phyloP scores from a whole-genome alignment of 2,329 filamentous ascomycete genomes.

The Gaeumannomyces tritici region DNA sequence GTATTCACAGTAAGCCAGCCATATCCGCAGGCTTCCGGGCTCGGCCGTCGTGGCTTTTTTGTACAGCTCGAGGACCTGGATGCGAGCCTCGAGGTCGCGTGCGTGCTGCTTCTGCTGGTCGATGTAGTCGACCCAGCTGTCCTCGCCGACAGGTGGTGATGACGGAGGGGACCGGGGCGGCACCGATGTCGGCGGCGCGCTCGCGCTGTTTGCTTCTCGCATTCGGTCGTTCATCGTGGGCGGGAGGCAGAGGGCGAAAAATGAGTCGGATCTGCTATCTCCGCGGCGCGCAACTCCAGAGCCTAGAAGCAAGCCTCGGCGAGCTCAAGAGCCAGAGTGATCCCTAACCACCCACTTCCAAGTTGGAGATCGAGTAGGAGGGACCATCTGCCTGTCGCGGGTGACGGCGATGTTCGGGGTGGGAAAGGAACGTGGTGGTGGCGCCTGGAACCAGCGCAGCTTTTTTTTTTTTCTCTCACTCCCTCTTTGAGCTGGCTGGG shows the following conservation, averaged over 20 bases:
- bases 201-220: conserved; percentile 1
- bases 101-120: conserved; percentile 58
- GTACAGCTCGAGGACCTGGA: conserved; percentile 63
- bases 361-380: background rate
- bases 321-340: background rate
- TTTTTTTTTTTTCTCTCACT: background rate
- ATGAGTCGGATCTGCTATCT: background rate
- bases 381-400: background rate
- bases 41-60: conserved; percentile 62
- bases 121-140: conserved; percentile 68
- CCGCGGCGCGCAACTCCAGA: background rate
- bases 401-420: background rate
- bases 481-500: background rate
- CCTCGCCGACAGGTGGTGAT: conserved; percentile 55
- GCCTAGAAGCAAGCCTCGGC: background rate
- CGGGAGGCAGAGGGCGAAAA: background rate
- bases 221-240: conserved; percentile 4
- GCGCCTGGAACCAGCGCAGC: background rate
- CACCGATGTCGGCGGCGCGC: conserved; percentile 1
- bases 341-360: background rate
- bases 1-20: conserved; percentile 71
- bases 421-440: background rate
- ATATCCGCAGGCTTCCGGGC: conserved; percentile 63
- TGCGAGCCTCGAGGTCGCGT: conserved; percentile 54
- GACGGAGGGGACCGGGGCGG: conserved; percentile 8